Conservation (phyloP, 208 protist species). For the Zelonia costaricensis region DNA sequence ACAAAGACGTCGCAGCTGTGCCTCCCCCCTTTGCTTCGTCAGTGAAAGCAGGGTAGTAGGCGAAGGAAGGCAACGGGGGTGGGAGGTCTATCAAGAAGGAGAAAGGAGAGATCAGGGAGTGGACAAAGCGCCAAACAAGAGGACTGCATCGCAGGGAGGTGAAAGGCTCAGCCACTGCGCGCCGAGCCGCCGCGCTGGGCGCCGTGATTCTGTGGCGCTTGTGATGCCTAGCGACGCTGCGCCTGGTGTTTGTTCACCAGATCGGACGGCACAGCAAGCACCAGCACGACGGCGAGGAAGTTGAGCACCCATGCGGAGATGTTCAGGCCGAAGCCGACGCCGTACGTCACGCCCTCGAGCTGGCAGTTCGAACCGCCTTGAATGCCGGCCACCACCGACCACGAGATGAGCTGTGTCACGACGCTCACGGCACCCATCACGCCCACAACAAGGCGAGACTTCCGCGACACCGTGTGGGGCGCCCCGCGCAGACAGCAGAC, state of each 20-base stretch:
- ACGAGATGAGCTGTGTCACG: conserved; percentile 50
- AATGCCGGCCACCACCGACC: conserved; percentile 48
- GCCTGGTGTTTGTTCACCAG: conserved; percentile 7
- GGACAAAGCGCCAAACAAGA: conserved; percentile 5
- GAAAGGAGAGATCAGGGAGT: background rate
- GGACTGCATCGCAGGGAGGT: background rate
- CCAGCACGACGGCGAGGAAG: conserved; percentile 21
- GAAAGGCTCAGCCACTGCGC: no score
- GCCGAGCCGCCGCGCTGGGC: no score
- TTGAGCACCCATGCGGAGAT: conserved; percentile 57
- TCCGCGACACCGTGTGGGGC: conserved; percentile 22
- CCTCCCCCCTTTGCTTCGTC: no score
- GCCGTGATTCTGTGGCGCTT: background rate
- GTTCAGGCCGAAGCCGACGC: conserved; percentile 63
- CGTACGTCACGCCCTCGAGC: conserved; percentile 30
- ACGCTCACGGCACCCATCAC: conserved; percentile 25
- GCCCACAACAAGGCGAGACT: conserved; percentile 30
- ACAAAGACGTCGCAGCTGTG: no score
- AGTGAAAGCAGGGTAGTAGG: conserved; percentile 6
- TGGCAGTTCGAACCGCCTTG: conserved; percentile 30
- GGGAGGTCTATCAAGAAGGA: background rate
- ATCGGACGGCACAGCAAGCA: conserved; percentile 14
- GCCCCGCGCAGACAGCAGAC: conserved; percentile 31
- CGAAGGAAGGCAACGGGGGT: conserved; percentile 1
- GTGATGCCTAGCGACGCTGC: background rate